A percentile compares a stretch with the other conserved stretches of the same genome.
Conservation (phyloP, 2,329 filamentous ascomycete genomes). For the Hymenoscyphus repandus region DNA sequence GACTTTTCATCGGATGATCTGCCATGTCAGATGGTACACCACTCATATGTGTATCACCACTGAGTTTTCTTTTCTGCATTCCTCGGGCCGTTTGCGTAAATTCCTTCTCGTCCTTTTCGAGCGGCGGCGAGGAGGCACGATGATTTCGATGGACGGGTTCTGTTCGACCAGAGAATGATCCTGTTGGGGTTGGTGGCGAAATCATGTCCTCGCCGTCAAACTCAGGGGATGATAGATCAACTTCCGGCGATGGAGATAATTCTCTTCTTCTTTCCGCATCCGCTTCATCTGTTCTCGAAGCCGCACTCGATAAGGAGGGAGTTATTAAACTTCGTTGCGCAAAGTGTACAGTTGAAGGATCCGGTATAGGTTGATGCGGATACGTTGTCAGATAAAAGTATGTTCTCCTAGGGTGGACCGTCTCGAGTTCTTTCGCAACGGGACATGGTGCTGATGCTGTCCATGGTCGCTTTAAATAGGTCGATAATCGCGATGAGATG, state of each 20-base stretch:
- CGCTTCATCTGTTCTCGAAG: constrained; percentile 68
- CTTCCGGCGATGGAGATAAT: constrained; percentile 85
- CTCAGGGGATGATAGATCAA: constrained; percentile 83
- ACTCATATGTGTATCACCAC: constrained; percentile 49
- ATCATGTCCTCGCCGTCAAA: constrained; percentile 70
- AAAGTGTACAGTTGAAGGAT: constrained; percentile 46
- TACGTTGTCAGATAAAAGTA: constrained; percentile 96
- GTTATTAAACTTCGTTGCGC: constrained; percentile 64
- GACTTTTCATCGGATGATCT: constrained; percentile 22
- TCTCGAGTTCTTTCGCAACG: constrained; percentile 86
- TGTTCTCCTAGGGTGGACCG: constrained; percentile 86
- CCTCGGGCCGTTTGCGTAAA: constrained; percentile 93
- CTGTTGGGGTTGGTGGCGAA: constrained; percentile 55
- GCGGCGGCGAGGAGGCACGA: constrained; percentile 75
- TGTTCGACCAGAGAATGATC: constrained; percentile 51
- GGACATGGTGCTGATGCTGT: constrained; percentile 75
- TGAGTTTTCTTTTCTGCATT: constrained; percentile 58
- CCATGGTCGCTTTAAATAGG: constrained; percentile 86
- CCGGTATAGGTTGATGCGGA: constrained; percentile 75
- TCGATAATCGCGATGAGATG: constrained; percentile 84
- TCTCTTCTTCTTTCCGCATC: constrained; percentile 61
- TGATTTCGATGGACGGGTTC: constrained; percentile 50
- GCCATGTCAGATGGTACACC: constrained; percentile 36
- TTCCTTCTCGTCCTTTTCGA: constrained; percentile 93
- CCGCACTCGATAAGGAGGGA: constrained; percentile 70